These are phyloP conservation scores for Poa annua DNA, from an alignment of 176 grass and related monocot species.

Conservation along the genomic window DNA sequence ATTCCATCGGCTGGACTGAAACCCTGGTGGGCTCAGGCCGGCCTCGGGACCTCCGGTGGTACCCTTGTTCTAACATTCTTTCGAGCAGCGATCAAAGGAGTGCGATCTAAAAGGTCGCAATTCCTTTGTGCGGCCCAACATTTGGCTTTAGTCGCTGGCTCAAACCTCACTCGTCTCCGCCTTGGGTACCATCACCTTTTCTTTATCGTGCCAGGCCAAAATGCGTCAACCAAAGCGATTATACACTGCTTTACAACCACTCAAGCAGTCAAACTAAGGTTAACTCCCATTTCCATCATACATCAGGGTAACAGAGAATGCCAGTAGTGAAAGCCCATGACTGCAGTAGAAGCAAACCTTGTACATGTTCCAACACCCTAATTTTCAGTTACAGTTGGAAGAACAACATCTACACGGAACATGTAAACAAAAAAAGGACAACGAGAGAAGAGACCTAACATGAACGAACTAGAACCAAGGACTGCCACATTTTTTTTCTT, in stretches of 20 bases:
- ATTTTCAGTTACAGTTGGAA: constrained; percentile 32
- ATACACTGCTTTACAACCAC: no score
- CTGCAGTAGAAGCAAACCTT: constrained; percentile 31
- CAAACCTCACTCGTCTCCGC: no score
- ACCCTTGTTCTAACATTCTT: no score
- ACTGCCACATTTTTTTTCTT: constrained; percentile 42
- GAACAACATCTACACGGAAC: constrained; percentile 31
- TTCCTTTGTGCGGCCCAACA: no score
- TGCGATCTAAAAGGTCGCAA: no score
- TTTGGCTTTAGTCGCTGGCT: no score
- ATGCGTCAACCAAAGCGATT: no score
- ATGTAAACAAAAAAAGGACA: constrained; percentile 21
- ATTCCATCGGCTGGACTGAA: not conserved
- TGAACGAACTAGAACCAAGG: constrained; percentile 47
- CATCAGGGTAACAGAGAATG: constrained; percentile 40
- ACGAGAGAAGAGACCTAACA: constrained; percentile 35
- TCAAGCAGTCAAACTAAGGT: not conserved
- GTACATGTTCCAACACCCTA: constrained; percentile 38
- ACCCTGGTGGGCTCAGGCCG: not conserved
- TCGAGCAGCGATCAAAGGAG: no score
- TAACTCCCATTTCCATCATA: constrained; percentile 29
- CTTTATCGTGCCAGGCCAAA: no score
- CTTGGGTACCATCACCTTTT: no score
- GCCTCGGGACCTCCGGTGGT: not conserved
- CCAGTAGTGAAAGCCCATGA: constrained; percentile 4